Evolutionary conservation across 352 stramenopile species (phyloP).

Genomic region (Aphanomyces cochlioides): DNA sequence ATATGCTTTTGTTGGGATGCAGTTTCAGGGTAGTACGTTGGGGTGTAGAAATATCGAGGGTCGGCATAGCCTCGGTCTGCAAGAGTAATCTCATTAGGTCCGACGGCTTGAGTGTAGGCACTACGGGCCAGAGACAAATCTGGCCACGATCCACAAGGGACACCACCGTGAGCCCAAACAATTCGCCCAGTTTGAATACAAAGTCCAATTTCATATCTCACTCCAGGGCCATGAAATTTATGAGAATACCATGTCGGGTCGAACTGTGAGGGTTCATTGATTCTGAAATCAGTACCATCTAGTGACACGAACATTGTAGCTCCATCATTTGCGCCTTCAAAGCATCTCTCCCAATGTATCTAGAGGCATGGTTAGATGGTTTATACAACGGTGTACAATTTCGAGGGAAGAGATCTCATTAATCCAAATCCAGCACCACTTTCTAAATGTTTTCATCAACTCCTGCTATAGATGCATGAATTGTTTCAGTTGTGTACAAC

Average conservation of each 20-base stretch:
- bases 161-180: too few species aligned
- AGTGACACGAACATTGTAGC: not conserved
- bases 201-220: too few species aligned
- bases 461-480: not conserved
- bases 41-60: not conserved
- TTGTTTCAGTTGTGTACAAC: not conserved
- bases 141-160: too few species aligned
- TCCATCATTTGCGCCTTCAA: not conserved
- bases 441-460: slow-evolving; percentile 1
- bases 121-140: too few species aligned
- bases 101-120: not conserved
- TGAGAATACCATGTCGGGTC: too few species aligned
- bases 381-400: not conserved
- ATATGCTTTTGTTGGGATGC: not conserved
- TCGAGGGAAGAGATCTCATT: not conserved
- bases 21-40: not conserved
- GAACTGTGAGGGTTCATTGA: too few species aligned
- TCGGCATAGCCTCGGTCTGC: not conserved
- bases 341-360: not conserved
- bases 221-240: too few species aligned
- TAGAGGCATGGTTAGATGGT: not conserved
- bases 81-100: not conserved
- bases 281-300: not conserved
- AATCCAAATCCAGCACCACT: not conserved
- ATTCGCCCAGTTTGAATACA: too few species aligned